Base-by-base conservation (phyloP, 352 stramenopile species). In the Phytophthora sansomeana region DNA sequence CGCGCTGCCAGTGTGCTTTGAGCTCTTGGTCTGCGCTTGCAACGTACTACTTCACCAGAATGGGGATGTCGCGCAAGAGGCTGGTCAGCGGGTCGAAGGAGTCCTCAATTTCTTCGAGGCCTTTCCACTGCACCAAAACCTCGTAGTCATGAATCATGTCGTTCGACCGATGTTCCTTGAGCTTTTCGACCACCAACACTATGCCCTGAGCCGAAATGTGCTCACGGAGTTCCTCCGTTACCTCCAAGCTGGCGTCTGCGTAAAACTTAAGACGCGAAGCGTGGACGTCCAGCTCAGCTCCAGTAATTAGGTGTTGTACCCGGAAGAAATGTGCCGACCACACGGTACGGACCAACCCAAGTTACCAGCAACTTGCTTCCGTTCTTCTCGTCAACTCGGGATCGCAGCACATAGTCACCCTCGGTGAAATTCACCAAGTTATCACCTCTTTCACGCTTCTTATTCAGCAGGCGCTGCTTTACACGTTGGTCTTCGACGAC, bases 361-460 rank as follows among this genome's bases (percentile, higher is more conserved):
- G 56, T 57, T 1, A 57, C 56, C 6, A 50, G 35, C 6, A 64
- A 35, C 46, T 64, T 56, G 46, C 35, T 56, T 6, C 21, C 19
- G n/a, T 1, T 49, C 13, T 64, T 64, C 19, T 56, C 56, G 35
- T 64, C 44, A 5, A 64, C 44, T 8, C 56, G 21, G 4, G 56
- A 64, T 19, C 44, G 56, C 10, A 56, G 11, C 16, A 50, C 35
- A 24, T 44, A 64, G 24, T 64, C 56, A 19, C 44, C 56, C 14
- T 42, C 56, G 6, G 16, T 8, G n/a, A 67, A 67, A 19, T 67
- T 67, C 4, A 67, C 58, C 28, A 36, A 1, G 16, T 67, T 54
- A 8, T 58, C 58, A 17, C 48, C 41, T 9, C 58, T 28, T 10
- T 32, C 39, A 6, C 21, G n/a, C 17, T 53, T 52, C 17, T 67